Base-by-base conservation (phyloP, 2,329 filamentous ascomycete genomes). In the Venturia pyrina region DNA sequence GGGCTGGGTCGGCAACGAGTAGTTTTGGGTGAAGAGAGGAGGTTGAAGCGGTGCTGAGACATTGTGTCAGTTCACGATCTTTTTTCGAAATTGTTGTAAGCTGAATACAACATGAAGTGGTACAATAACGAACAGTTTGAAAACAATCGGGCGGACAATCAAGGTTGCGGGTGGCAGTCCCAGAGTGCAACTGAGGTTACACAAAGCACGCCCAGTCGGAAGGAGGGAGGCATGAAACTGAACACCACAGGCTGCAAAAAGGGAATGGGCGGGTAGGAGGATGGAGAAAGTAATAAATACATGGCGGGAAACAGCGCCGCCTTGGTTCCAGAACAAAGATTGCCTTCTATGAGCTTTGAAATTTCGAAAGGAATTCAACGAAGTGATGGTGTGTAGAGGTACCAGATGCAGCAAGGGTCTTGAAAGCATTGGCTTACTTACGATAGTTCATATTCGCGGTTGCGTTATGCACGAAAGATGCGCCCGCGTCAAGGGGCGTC, bases 1-100 rank as follows among this genome's bases (percentile, higher is more conserved):
- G 68, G 78, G 74, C 66, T 80, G 79, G 71, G 78, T 75, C 67
- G 73, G 73, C 68, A 80, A 75, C 62, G 75, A 73, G 71, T 78
- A 77, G 65, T 78, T 78, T 76, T 70, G 64, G 13, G 24, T n/a
- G 15, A 41, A 24, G 4, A 53, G 56, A 32, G 46, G 24, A 19
- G 24, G 2, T 28, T 66, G 64, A 28, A 50, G 41, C n/a, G 60
- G 37, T 40, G 63, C 63, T 65, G 53, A 34, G 46, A 65, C 37
- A 65, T 57, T 59, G 37, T 43, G 63, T 65, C 50, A 65, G 63
- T 65, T 40, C 17, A 13, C 34, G 34, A 28, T 65, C 7, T 62
- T 62, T 46, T 46, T 40, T 44, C 19, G 37, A 43, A 15, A 62
- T 43, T 40, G 37, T 62, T 62, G 60, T 21, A 62, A 65, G 34